A percentile compares a stretch with the other conserved stretches of the same genome.
These are phyloP conservation scores for Imleria badia DNA, from an alignment of 768 basidiomycete species.

Conservation along the genomic window DNA sequence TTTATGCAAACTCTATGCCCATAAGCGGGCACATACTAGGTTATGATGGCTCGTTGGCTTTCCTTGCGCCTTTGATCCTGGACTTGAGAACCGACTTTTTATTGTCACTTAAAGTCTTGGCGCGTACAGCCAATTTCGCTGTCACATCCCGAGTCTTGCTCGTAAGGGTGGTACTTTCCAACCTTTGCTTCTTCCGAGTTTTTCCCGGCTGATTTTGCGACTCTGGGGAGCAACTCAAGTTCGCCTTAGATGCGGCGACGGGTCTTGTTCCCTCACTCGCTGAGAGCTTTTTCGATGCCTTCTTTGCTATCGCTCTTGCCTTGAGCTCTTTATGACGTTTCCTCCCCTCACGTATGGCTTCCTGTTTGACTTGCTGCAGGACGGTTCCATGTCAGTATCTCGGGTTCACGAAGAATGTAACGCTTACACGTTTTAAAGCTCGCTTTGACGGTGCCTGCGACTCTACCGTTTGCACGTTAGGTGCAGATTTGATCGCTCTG, in stretches of 20 bases:
- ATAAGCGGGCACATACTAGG: background rate
- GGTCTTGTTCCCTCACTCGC: background rate
- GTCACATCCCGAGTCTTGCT: background rate
- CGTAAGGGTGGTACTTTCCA: background rate
- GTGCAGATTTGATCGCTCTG: slow-evolving; percentile 9
- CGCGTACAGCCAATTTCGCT: slow-evolving; percentile 1
- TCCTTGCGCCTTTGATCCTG: background rate
- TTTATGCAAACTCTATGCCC: slow-evolving; percentile 9
- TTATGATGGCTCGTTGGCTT: slow-evolving; percentile 5
- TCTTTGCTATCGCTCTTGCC: slow-evolving; percentile 41
- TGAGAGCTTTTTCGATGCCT: slow-evolving; percentile 7
- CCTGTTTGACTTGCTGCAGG: slow-evolving; percentile 48
- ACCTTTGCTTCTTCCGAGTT: slow-evolving; percentile 18
- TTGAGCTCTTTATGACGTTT: slow-evolving; percentile 46
- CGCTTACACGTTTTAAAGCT: slow-evolving; percentile 59
- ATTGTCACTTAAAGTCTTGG: background rate
- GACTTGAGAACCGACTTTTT: slow-evolving; percentile 5
- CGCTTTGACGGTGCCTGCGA: slow-evolving; percentile 50
- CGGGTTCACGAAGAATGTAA: background rate
- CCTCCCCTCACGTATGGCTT: slow-evolving; percentile 46
- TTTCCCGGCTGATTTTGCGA: slow-evolving; percentile 1
- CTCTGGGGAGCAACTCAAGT: background rate
- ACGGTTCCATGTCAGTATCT: background rate
- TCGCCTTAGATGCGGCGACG: background rate
- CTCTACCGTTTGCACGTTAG: background rate